Percentiles rank a stretch among this genome's conserved stretches.
Conservation (phyloP, 2,329 filamentous ascomycete species). For the Ascochyta viciae-villosae region DNA sequence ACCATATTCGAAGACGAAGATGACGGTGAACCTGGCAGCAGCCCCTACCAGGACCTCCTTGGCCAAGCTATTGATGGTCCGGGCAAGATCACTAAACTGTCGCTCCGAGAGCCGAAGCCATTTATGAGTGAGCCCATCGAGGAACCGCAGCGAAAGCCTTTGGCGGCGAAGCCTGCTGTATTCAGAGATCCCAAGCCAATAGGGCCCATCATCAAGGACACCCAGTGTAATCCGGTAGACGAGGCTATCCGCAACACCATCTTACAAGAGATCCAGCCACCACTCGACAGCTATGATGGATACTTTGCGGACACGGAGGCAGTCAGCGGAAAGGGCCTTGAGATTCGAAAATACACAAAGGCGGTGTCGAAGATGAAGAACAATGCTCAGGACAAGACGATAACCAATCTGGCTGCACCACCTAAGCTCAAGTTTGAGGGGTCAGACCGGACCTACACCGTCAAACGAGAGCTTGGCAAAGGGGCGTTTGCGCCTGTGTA, state of each 20-base stretch:
- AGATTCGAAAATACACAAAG: slow-evolving; percentile 85
- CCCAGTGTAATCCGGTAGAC: slow-evolving; percentile 88
- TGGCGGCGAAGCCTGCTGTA: slow-evolving; percentile 48
- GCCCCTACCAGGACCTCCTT: slow-evolving; percentile 73
- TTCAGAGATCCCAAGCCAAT: slow-evolving; percentile 55
- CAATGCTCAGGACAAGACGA: slow-evolving; percentile 65
- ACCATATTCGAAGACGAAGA: slow-evolving; percentile 49
- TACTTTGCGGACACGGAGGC: slow-evolving; percentile 76
- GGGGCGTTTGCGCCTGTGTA: slow-evolving; percentile 97
- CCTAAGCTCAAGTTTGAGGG: slow-evolving; percentile 74
- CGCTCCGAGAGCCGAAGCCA: slow-evolving; percentile 55
- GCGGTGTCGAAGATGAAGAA: slow-evolving; percentile 64
- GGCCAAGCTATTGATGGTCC: slow-evolving; percentile 55
- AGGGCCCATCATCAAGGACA: slow-evolving; percentile 79
- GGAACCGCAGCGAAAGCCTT: slow-evolving; percentile 24
- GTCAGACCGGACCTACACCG: slow-evolving; percentile 71
- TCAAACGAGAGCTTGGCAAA: slow-evolving; percentile 86
- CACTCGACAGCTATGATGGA: slow-evolving; percentile 75
- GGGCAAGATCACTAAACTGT: slow-evolving; percentile 59
- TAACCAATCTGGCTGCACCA: slow-evolving; percentile 63
- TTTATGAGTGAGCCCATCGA: slow-evolving; percentile 29
- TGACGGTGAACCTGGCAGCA: slow-evolving; percentile 64
- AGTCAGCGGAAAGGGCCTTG: slow-evolving; percentile 70
- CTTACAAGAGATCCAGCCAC: slow-evolving; percentile 74
- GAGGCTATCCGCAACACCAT: slow-evolving; percentile 77